Base-by-base conservation (phyloP, 352 stramenopile species). In the Pythium pyrilobum region DNA sequence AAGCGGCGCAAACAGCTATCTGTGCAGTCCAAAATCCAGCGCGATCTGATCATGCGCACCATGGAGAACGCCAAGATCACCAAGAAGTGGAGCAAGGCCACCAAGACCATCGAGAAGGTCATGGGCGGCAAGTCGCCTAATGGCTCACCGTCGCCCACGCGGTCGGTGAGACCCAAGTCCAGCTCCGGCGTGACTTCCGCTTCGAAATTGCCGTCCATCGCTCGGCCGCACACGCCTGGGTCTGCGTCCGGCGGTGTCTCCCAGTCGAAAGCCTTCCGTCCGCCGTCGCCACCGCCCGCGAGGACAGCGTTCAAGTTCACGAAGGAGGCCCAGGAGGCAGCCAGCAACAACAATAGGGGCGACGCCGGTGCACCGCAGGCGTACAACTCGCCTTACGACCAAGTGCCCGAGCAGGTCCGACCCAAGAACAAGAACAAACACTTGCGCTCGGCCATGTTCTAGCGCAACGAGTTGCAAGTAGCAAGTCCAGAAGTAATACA, bases 41-140 rank as follows among this genome's bases (percentile, higher is more conserved):
- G 86, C 37, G 87, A 97, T 58, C 27, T 83, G 11, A 95, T 97
- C 54, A 73, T 95, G 63, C 67, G 77, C 32, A 92, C 86, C 3
- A 96, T 97, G 82, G 85, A 96, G 56, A 77, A 81, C 28, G 82
- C 89, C 58, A 91, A 89, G 62, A 86, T 89, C 66, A 92, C 82
- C n/a, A 92, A 92, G 55, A 89, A 90, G 49, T 92, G 82, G 82
- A 75, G 71, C 43, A 66, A 89, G 59, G 79, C 82, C 11, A 85
- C 76, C 32, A 89, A 89, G 52, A 87, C 73, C 10, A 88, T 92
- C 31, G 77, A 81, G 51, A 73, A 88, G 33, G 80, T 90, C 33
- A 77, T 91, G 1, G 69, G 66, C 21, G 46, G 47, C n/a, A 70
- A 75, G 20, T 69, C 68, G 2, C 52, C 57, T 2, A 74, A 72